phyloP scores from a whole-genome alignment of 805 yeast genomes.

The Barnettozyma vustinii region DNA sequence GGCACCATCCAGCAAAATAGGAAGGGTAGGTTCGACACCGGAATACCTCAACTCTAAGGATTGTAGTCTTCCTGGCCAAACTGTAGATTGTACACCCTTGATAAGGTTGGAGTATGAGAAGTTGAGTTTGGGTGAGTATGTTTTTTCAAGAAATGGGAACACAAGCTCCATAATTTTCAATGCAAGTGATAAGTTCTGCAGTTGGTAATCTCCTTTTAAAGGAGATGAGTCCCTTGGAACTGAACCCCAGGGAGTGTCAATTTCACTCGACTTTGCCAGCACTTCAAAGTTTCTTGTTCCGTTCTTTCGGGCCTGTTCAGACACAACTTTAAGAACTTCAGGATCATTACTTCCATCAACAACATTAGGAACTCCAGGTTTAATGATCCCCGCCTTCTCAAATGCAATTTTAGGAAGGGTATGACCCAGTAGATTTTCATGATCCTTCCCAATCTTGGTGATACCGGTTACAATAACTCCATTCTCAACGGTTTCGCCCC shows the following conservation, averaged over 20 bases:
- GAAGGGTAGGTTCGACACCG: conserved; percentile 18
- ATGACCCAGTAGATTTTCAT: conserved; percentile 68
- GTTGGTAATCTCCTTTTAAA: conserved; percentile 68
- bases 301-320: conserved; percentile 29
- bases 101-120: conserved; percentile 34
- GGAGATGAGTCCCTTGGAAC: conserved; percentile 40
- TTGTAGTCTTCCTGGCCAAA: conserved; percentile 91
- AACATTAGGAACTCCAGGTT: conserved; percentile 48
- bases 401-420: conserved; percentile 60
- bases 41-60: conserved; percentile 28
- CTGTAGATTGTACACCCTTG: conserved; percentile 48
- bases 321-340: conserved; percentile 45
- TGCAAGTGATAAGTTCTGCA: conserved; percentile 64
- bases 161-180: conserved; percentile 44
- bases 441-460: conserved; percentile 84
- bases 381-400: conserved; percentile 86
- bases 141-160: conserved; percentile 21
- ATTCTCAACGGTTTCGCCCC: conserved; percentile 6
- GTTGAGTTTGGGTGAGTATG: conserved; percentile 19
- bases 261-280: conserved; percentile 12
- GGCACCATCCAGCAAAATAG: conserved; percentile 78
- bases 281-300: conserved; percentile 27
- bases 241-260: conserved; percentile 28
- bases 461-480: conserved; percentile 64
- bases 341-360: conserved; percentile 63